These are phyloP conservation scores for Abrus precatorius DNA, from an alignment of 306 rosid species.

Conservation along the genomic window DNA sequence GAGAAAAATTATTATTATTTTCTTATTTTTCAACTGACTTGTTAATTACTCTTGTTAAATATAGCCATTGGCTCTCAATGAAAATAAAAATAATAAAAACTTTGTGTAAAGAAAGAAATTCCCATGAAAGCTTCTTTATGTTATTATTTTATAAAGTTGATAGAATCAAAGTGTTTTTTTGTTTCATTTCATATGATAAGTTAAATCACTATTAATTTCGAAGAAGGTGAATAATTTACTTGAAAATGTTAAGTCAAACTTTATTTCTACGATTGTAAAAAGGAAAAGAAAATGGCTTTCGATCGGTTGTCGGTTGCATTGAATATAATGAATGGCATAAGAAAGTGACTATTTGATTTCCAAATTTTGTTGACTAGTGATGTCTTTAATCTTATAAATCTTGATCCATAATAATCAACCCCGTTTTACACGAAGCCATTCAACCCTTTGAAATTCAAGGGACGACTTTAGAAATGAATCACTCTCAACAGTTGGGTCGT, in stretches of 20 bases:
- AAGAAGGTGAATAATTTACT: background rate
- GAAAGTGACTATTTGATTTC: conserved; percentile 19
- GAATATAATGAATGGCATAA: conserved; percentile 11
- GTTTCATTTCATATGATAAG: background rate
- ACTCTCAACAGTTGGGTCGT: background rate
- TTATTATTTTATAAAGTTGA: background rate
- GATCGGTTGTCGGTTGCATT: background rate
- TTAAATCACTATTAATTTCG: background rate
- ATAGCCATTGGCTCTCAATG: background rate
- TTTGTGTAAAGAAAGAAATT: too few relatives aligned
- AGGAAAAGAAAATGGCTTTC: background rate
- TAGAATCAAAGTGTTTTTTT: background rate
- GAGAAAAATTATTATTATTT: background rate
- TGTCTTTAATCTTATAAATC: background rate
- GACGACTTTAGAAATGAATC: background rate
- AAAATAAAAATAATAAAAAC: too few relatives aligned
- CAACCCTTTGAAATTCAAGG: conserved; percentile 23
- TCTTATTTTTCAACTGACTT: background rate
- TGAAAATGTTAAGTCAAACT: background rate
- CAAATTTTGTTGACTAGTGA: background rate
- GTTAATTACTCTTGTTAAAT: background rate
- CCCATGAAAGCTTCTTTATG: too few relatives aligned
- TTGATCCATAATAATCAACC: background rate
- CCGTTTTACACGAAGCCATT: background rate
- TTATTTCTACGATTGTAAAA: background rate